Evolutionary conservation across 441 rosid genomes (phyloP), one percentile per base, ranked within the genome.

Genomic region (Arabidopsis hybrid): DNA sequence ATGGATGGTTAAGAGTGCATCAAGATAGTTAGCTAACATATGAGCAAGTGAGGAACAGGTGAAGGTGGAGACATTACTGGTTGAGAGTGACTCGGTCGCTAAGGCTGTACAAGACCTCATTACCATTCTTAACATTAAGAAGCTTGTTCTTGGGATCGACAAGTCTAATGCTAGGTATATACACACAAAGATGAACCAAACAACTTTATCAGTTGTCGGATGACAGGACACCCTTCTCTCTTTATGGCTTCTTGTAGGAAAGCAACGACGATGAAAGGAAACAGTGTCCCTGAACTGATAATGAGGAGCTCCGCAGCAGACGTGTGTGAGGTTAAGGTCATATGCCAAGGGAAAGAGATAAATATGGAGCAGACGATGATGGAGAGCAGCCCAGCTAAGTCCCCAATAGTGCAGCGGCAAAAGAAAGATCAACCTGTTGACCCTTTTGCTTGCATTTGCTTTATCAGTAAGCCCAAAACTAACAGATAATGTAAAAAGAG

Each of bases 121-220:
- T 39, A 86, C 95, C 47, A 75, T 89, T 79, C 90, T 91, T 65
- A 80, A 85, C 83, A 82, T 90, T 36, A 90, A 49, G 72, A 94
- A 82, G 88, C 85, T 94, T 12, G 95, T 90, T 65, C 81, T 94
- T 73, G 96, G 98, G 78, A 83, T 87, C 70, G 64, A 64, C 80
- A 89, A 87, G 71, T 82, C 95, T 60, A 84, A 60, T 75, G 69
- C 84, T 40, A 86, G 91, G 97, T 89, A 82, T 21, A 49, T 16
- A 36, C 10, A 70, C 18, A 69, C 67, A 64, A 49, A 32, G 4
- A 42, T 56, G 40, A 76, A 1, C 18, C 31, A 52, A 26, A 29
- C 6, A 16, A 9, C 43, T 51, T 55, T 21, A 1, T 43, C 38
- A 38, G 38, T 26, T 18, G 17, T 60, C 42, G 17, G 59, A 26